Conservation (phyloP, 1,284 basidiomycete genomes). For the Moesziomyces sp. region DNA sequence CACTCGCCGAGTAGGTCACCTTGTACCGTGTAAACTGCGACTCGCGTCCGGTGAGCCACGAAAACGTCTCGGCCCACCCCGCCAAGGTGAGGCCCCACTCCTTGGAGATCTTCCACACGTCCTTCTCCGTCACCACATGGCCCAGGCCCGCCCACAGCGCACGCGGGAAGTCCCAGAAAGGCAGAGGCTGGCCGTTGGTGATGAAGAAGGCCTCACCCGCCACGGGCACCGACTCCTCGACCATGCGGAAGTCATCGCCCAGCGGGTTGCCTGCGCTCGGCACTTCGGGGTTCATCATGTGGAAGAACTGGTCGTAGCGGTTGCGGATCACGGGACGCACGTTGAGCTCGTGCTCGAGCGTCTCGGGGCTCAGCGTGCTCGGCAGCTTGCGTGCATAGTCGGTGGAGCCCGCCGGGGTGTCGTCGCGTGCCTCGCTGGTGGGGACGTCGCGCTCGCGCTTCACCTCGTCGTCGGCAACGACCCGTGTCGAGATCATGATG, state of each 20-base stretch:
- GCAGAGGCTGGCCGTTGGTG: constrained; percentile 94
- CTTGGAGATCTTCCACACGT: constrained; percentile 56
- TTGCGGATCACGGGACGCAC: constrained; percentile 76
- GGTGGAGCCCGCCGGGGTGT: constrained; percentile 53
- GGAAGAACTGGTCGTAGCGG: constrained; percentile 73
- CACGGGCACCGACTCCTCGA: constrained; percentile 74
- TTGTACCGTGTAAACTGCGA: constrained; percentile 90
- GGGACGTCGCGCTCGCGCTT: constrained; percentile 50
- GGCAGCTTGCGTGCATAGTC: constrained; percentile 60
- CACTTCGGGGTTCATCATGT: constrained; percentile 58
- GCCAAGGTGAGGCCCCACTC: constrained; percentile 54
- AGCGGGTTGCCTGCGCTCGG: constrained; percentile 52
- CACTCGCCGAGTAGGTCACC: constrained; percentile 75
- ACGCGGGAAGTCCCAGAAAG: constrained; percentile 95
- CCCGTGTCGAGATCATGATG: constrained; percentile 32
- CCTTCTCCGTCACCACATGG: constrained; percentile 40
- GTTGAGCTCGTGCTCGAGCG: constrained; percentile 71
- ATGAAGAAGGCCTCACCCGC: constrained; percentile 97
- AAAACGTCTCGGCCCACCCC: constrained; percentile 76
- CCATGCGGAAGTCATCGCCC: constrained; percentile 67
- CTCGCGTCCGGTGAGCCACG: constrained; percentile 81
- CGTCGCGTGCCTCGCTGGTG: constrained; percentile 52
- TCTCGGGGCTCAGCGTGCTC: constrained; percentile 68
- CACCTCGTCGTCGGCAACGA: constrained; percentile 47
- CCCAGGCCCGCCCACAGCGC: constrained; percentile 78